A percentile compares a stretch with the other conserved stretches of the same genome.
Evolutionary conservation across 768 basidiomycete genomes (phyloP).

Genomic region (Leccinum longicurvipes): DNA sequence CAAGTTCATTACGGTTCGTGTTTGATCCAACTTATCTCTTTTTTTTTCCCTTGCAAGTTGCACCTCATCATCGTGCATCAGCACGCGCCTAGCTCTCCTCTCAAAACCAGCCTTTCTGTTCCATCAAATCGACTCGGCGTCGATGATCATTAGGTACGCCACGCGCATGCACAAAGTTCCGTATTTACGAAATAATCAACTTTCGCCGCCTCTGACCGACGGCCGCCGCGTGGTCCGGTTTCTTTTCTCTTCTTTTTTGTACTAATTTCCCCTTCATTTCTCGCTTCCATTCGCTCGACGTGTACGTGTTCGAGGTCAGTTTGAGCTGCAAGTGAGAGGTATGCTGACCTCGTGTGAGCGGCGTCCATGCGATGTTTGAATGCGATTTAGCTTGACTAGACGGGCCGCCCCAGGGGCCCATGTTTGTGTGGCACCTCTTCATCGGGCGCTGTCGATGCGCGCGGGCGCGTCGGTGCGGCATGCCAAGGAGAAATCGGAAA

Average conservation of each 20-base stretch:
- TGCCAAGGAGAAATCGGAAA: background rate
- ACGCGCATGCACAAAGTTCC: slow-evolving; percentile 1
- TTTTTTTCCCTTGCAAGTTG: background rate
- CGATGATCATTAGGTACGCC: too few relatives aligned
- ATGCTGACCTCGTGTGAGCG: background rate
- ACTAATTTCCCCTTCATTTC: background rate
- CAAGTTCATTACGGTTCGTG: background rate
- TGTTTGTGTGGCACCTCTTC: too few relatives aligned
- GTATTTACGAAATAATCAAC: background rate
- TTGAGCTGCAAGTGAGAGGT: background rate
- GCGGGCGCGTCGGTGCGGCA: background rate
- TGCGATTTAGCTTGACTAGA: background rate
- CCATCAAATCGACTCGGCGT: too few relatives aligned
- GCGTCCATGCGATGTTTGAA: background rate
- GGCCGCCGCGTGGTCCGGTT: background rate
- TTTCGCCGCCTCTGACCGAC: slow-evolving; percentile 1
- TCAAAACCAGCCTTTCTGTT: too few relatives aligned
- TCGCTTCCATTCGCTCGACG: background rate
- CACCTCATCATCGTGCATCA: slow-evolving; percentile 4
- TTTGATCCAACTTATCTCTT: slow-evolving; percentile 1
- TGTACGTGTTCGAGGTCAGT: background rate
- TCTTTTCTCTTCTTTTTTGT: background rate
- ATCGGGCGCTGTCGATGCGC: background rate
- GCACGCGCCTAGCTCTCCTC: background rate
- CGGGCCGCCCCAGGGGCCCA: too few relatives aligned